Conservation (phyloP, 2,329 filamentous ascomycete species). For the Neofusicoccum parvum region DNA sequence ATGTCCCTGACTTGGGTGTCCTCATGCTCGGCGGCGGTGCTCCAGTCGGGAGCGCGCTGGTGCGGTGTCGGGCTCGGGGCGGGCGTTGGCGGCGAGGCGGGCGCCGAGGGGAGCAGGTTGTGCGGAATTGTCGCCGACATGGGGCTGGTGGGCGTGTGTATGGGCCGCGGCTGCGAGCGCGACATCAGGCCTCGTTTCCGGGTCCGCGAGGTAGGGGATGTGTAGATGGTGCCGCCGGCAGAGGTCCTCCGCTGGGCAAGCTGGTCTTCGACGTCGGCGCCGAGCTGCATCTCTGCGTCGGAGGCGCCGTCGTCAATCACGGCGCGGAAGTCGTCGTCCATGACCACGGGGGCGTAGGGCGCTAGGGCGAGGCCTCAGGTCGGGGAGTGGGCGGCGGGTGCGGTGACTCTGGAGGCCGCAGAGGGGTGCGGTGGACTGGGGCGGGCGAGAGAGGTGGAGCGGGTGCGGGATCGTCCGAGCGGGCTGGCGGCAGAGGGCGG, state of each 20-base stretch:
- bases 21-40: constrained; percentile 75
- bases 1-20: constrained; percentile 81
- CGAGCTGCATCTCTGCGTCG: constrained; percentile 20
- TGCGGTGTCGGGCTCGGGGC: constrained; percentile 67
- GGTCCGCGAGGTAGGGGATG: constrained; percentile 35
- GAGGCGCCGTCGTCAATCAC: constrained; percentile 16
- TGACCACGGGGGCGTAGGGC: constrained; percentile 6
- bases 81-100: constrained; percentile 67
- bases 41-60: constrained; percentile 71
- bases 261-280: constrained; percentile 2
- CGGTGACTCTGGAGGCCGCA: not conserved
- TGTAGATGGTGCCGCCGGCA: constrained; percentile 28
- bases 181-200: constrained; percentile 44
- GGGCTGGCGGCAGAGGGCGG: not conserved
- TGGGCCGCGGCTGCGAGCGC: constrained; percentile 46
- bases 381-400: not conserved
- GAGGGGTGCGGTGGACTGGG: not conserved
- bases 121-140: constrained; percentile 55
- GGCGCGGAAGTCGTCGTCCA: constrained; percentile 18
- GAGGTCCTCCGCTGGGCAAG: constrained; percentile 8
- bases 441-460: constrained; percentile 6
- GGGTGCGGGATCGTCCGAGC: constrained; percentile 13
- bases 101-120: constrained; percentile 65
- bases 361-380: not conserved
- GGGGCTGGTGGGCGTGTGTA: constrained; percentile 55